phyloP scores from a whole-genome alignment of 2,329 filamentous ascomycete genomes.

The Sordariomycetes sp. region DNA sequence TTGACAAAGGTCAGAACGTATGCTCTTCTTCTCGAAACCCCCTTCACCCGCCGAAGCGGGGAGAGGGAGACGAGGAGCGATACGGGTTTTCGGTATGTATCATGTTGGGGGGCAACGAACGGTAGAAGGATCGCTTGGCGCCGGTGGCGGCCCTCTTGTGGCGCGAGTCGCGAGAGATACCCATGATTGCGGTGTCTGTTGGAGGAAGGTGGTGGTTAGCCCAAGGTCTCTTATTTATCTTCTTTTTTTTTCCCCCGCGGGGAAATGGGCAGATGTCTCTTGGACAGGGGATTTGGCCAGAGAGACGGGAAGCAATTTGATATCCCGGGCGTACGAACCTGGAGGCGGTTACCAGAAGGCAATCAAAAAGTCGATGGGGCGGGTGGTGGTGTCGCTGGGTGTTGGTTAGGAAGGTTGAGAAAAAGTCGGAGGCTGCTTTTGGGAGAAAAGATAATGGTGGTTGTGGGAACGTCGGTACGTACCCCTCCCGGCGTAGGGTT shows the following conservation, averaged over 20 bases:
- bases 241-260: neutral
- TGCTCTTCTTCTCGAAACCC: constrained; percentile 24
- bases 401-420: constrained; percentile 1
- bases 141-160: constrained; percentile 99
- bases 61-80: constrained; percentile 16
- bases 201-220: constrained; percentile 11
- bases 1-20: constrained; percentile 65
- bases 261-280: neutral
- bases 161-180: constrained; percentile 99
- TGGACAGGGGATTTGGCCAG: neutral
- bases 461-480: constrained; percentile 3
- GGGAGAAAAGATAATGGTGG: constrained; percentile 2
- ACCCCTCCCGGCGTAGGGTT: constrained; percentile 3
- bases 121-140: constrained; percentile 92
- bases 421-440: neutral
- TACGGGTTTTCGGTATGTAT: constrained; percentile 52
- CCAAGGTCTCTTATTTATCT: neutral
- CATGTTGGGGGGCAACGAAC: constrained; percentile 42
- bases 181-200: constrained; percentile 72
- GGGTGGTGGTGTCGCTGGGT: constrained; percentile 2
- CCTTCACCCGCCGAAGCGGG: neutral
- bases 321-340: constrained; percentile 1
- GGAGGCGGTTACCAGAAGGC: constrained; percentile 4
- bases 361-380: neutral
- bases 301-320: neutral